These are phyloP conservation scores for Xylariaceae sp. DNA, from an alignment of 2,329 filamentous ascomycete species.

Conservation along the genomic window DNA sequence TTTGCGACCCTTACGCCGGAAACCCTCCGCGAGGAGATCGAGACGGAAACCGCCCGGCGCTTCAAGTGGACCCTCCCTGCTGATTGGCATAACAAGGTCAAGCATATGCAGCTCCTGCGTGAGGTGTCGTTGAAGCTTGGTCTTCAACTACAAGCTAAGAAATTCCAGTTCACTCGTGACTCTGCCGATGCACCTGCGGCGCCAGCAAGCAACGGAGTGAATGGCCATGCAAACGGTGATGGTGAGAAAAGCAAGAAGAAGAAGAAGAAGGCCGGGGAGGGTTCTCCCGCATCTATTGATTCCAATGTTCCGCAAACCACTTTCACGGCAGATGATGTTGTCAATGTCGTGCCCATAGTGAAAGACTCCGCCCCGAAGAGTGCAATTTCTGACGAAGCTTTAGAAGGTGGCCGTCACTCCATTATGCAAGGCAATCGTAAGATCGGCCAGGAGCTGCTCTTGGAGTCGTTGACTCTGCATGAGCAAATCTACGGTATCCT, in stretches of 20 bases:
- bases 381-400: constrained; percentile 86
- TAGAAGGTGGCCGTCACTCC: constrained; percentile 95
- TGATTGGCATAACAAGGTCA: constrained; percentile 65
- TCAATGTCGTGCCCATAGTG: constrained; percentile 90
- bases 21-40: constrained; percentile 65
- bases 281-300: constrained; percentile 46
- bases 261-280: constrained; percentile 57
- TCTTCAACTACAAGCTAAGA: constrained; percentile 78
- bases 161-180: constrained; percentile 63
- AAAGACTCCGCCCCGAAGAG: constrained; percentile 94
- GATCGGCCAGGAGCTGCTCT: constrained; percentile 87
- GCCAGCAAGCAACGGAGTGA: constrained; percentile 28
- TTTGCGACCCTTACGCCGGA: constrained; percentile 79
- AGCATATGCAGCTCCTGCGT: constrained; percentile 80
- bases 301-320: constrained; percentile 49
- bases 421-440: constrained; percentile 93
- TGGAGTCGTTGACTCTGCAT: constrained; percentile 94
- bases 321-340: constrained; percentile 80
- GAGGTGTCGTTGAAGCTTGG: constrained; percentile 88
- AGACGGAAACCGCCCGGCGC: constrained; percentile 67
- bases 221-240: constrained; percentile 43
- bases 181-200: constrained; percentile 29
- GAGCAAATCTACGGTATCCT: constrained; percentile 98
- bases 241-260: constrained; percentile 58
- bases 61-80: constrained; percentile 73